Base-by-base conservation (phyloP, 495 filamentous ascomycete species). In the Aspergillus wentii region DNA sequence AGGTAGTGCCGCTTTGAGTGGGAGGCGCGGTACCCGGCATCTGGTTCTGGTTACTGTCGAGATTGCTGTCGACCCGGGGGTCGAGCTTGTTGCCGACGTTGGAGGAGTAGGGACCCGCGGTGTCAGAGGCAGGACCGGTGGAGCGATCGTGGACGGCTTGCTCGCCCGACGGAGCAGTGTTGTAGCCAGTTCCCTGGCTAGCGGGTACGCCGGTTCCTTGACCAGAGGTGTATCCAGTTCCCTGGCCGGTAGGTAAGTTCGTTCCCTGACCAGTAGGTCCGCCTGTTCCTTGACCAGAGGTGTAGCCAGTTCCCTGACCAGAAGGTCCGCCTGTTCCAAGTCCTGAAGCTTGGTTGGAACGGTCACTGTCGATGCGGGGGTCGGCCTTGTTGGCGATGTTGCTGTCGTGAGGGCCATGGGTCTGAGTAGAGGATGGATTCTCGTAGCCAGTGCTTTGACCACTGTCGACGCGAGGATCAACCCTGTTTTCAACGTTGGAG, bases 161-260 rank as follows among this genome's bases (percentile, higher is more conserved):
- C 80, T 82, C 32, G 68, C 61, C 9, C n/a, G n/a, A n/a, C n/a
- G n/a, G n/a, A n/a, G n/a, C n/a, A n/a, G 76, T 16, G 49, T 73
- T 64, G 36, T 64, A 74, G 34, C 47, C n/a, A n/a, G n/a, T n/a
- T n/a, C n/a, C n/a, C n/a, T n/a, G n/a, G n/a, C n/a, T n/a, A n/a
- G n/a, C n/a, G n/a, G n/a, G n/a, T n/a, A n/a, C n/a, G n/a, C n/a
- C n/a, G n/a, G n/a, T n/a, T n/a, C n/a, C n/a, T n/a, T n/a, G n/a
- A n/a, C n/a, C n/a, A n/a, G n/a, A n/a, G n/a, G n/a, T n/a, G n/a
- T n/a, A n/a, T n/a, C n/a, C n/a, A n/a, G n/a, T n/a, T n/a, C n/a
- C n/a, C n/a, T n/a, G n/a, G n/a, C n/a, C n/a, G n/a, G n/a, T n/a
- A n/a, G n/a, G n/a, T n/a, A n/a, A n/a, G n/a, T n/a, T n/a, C n/a